A percentile compares a stretch with the other conserved stretches of the same genome.
These are phyloP conservation scores for Trichoderma oligosporum DNA, from an alignment of 2,329 filamentous ascomycete genomes.

Conservation along the genomic window DNA sequence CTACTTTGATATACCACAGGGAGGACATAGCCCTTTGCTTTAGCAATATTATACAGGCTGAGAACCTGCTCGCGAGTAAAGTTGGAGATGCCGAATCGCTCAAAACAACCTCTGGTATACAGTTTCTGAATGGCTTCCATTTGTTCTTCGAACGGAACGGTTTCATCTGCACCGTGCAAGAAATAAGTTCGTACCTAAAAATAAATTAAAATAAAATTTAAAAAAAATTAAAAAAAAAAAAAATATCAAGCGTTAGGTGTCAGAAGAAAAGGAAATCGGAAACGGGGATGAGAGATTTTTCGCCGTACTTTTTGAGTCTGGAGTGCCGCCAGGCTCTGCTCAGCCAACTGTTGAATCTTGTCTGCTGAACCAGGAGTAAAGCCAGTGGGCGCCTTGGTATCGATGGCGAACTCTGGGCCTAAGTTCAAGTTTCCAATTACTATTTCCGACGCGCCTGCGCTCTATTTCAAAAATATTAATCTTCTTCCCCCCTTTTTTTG, in stretches of 20 bases:
- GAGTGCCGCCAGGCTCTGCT: conserved; percentile 4
- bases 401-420: background rate
- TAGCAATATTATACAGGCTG: conserved; percentile 34
- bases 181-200: conserved; percentile 48
- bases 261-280: background rate
- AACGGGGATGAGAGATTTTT: too few species aligned
- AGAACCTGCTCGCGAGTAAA: conserved; percentile 37
- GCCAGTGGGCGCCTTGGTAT: conserved; percentile 16
- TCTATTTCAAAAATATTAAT: background rate
- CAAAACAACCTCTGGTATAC: conserved; percentile 48
- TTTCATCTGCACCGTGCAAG: conserved; percentile 55
- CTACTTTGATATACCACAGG: conserved; percentile 44
- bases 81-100: conserved; percentile 45
- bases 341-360: conserved; percentile 9
- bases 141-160: conserved; percentile 55
- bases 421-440: background rate
- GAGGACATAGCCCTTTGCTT: conserved; percentile 37
- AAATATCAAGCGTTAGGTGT: too few species aligned
- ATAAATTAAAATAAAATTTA: background rate
- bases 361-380: background rate
- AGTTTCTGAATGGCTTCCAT: conserved; percentile 58
- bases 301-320: background rate
- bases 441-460: conserved; percentile 6
- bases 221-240: conserved; percentile 16
- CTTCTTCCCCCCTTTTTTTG: background rate